Base-by-base conservation (phyloP, 495 filamentous ascomycete species). In the Penicillium arizonense region DNA sequence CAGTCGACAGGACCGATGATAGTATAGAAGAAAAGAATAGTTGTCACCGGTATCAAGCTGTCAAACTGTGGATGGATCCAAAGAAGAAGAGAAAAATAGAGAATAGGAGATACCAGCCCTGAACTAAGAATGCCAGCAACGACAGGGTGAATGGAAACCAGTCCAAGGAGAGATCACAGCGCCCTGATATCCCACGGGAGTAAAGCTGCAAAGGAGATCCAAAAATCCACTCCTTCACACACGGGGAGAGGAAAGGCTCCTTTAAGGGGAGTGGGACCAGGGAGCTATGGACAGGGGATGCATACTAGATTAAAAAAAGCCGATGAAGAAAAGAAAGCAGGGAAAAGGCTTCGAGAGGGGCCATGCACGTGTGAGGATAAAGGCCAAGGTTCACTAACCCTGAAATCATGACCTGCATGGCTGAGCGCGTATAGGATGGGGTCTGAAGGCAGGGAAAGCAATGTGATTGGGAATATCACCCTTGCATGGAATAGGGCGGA, bases 351-450 rank as follows among this genome's bases (percentile, higher is more conserved):
- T 8, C 28, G 2, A 30, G 28, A 30, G 28, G 28, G 28, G 28
- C 49, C 58, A 49, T 58, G 56, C 62, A 65, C 62, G 59, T 62
- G 62, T 60, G 39, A 30, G 21, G 32, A 18, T 18, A 16, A 35
- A 28, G 34, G 28, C 20, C 23, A 36, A 34, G 44, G 33, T 13
- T 33, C 13, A 20, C n/a, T 41, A 28, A 51, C 53, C 44, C 47
- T 46, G 54, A 39, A 34, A 44, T 38, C 5, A 20, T 56, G 46
- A 34, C 40, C 41, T 50, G 39, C 37, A 44, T 16, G 18, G 18
- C 41, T 45, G 42, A 32, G 35, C 52, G 42, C 42, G 33, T 37
- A 36, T n/a, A n/a, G 23, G 10, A 24, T 18, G 18, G 18, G 18
- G 18, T 18, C 18, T 18, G 18, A 16, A 16, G 28, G 28, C 28